phyloP scores from a whole-genome alignment of 305 asterid genomes.

The Fraxinus nigra region DNA sequence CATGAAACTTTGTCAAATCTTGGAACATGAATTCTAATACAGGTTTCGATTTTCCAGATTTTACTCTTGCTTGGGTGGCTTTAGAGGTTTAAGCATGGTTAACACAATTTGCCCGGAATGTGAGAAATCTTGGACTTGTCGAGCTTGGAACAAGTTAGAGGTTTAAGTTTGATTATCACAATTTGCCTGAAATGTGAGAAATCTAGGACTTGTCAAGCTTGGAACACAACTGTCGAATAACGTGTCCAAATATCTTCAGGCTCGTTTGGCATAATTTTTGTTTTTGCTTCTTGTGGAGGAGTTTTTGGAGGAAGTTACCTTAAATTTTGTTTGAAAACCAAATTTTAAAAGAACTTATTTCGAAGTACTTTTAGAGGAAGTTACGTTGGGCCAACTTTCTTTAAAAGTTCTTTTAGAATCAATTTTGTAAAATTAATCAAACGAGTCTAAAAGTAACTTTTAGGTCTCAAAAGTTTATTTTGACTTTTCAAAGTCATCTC shows the following conservation, averaged over 20 bases:
- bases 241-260: neutral
- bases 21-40: neutral
- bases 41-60: neutral
- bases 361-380: too few species aligned
- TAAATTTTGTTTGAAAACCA: too few species aligned
- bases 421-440: neutral
- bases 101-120: neutral
- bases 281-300: neutral
- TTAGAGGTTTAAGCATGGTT: neutral
- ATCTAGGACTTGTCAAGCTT: neutral
- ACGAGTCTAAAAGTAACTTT: neutral
- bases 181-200: neutral
- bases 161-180: neutral
- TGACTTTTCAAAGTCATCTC: neutral
- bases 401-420: too few species aligned
- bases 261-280: neutral
- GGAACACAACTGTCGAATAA: neutral
- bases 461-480: too few species aligned
- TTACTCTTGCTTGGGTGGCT: neutral
- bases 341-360: too few species aligned
- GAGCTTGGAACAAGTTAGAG: neutral
- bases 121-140: neutral
- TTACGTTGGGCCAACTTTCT: too few species aligned
- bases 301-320: neutral
- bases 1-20: neutral